phyloP scores from a whole-genome alignment of 2,329 filamentous ascomycete genomes.

The Microdochium bolleyi region DNA sequence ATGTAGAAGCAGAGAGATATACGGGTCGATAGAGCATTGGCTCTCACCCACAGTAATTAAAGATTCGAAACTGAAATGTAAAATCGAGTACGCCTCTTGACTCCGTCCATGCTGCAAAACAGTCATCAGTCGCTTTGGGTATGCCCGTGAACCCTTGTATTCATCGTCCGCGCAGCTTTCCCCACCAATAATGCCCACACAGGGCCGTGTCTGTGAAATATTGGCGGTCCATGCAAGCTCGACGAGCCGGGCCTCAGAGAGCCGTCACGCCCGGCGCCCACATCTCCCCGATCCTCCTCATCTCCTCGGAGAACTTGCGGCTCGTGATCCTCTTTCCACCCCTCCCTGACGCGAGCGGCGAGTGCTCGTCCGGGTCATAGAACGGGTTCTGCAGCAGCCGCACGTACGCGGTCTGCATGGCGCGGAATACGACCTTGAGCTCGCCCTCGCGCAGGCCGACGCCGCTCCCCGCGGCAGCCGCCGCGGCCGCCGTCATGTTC shows the following conservation, averaged over 20 bases:
- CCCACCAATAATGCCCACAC: no score
- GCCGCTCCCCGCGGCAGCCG: slow-evolving; percentile 30
- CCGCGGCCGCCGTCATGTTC: slow-evolving; percentile 6
- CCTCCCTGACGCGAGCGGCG: slow-evolving; percentile 35
- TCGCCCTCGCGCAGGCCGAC: slow-evolving; percentile 77
- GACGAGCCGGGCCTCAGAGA: slow-evolving; percentile 42
- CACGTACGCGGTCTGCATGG: slow-evolving; percentile 89
- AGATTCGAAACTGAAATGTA: no score
- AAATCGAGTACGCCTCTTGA: not conserved
- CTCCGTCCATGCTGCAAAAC: not conserved
- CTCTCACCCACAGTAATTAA: no score
- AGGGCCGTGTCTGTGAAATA: no score
- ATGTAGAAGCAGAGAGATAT: no score
- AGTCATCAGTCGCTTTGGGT: not conserved
- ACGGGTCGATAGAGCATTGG: no score
- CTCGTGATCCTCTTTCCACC: slow-evolving; percentile 70
- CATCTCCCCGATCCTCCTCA: slow-evolving; percentile 74
- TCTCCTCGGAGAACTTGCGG: slow-evolving; percentile 69
- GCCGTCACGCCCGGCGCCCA: slow-evolving; percentile 70
- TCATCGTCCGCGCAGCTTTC: no score
- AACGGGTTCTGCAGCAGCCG: slow-evolving; percentile 88
- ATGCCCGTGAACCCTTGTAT: no score
- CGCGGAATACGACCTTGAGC: slow-evolving; percentile 81
- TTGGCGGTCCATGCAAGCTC: no score
- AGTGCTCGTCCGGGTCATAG: slow-evolving; percentile 81